These are phyloP conservation scores for Aurifilum marmelostoma DNA, from an alignment of 2,329 filamentous ascomycete species.

Conservation along the genomic window DNA sequence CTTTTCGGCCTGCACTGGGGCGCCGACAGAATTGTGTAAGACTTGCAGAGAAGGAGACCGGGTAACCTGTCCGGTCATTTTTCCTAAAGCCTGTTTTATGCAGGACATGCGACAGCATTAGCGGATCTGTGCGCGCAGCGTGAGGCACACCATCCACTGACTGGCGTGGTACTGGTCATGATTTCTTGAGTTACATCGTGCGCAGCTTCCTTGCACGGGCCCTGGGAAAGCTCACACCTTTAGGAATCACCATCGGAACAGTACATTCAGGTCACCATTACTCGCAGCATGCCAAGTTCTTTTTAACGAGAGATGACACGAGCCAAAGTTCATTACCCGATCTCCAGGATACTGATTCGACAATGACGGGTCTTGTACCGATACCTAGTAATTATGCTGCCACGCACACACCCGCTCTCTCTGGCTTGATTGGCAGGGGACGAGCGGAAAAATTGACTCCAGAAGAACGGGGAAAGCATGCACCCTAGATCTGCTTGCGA, in stretches of 20 bases:
- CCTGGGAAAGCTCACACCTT: not conserved
- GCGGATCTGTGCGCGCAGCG: not conserved
- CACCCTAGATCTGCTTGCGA: constrained; percentile 13
- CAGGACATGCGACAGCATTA: not conserved
- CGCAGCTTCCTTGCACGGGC: not conserved
- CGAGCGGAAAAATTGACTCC: not conserved
- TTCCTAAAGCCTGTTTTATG: not conserved
- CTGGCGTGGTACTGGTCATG: not conserved
- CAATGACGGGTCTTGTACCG: not conserved
- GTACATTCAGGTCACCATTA: not conserved
- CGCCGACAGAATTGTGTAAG: too few species aligned
- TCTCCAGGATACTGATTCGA: not conserved
- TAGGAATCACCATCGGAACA: not conserved
- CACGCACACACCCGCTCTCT: not conserved
- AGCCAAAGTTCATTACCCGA: too few species aligned
- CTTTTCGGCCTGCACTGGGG: not conserved
- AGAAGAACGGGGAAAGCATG: too few species aligned
- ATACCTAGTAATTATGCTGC: not conserved
- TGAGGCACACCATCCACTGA: not conserved
- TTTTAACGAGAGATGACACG: not conserved
- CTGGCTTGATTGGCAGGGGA: not conserved
- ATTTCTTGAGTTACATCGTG: not conserved
- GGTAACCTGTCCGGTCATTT: not conserved
- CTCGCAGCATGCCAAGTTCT: not conserved
- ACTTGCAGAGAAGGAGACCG: not conserved